Base-by-base conservation (phyloP, 169 alveolate species). In the Eimeria zaria region DNA sequence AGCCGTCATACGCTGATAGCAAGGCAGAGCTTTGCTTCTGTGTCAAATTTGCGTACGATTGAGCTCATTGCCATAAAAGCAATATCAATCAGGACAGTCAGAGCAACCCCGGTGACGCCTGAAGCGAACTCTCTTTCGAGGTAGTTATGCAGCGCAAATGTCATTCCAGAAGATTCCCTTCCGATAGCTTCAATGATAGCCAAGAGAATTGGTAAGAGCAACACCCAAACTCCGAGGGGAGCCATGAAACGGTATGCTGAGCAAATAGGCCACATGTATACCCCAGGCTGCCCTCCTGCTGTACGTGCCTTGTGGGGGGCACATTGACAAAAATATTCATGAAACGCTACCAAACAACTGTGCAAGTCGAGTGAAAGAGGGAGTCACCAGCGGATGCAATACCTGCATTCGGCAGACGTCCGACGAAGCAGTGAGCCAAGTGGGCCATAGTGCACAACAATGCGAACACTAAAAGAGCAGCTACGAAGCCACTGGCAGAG, bases 161-260 rank as follows among this genome's bases (percentile, higher is more conserved):
- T 87, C 93, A 87, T 48, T 8, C 93, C 93, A 41, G 93, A 58
- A 44, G 39, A 87, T 62, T 87, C 93, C 12, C 93, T 71, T 46
- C 93, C 93, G 53, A 60, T 1, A 18, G 41, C 93, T 51, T 87
- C 93, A 41, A 87, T 87, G 22, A 87, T 36, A 2, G 93, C 93
- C 93, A 87, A 44, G 51, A 87, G 7, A 4, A 64, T 20, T 14
- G 93, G 93, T 24, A 87, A 62, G 55, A 87, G 44, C 81, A 48
- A 22, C 44, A 87, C 81, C 83, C 83, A 87, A 87, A 87, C 67
- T 62, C 93, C 93, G 12, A 87, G 81, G 51, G 93, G 93, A 27
- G 93, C 93, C 93, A 87, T 87, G 64, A 87, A 87, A 5, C 93
- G 93, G 60, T 87, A 87, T 30, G 93, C 93, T 87, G 93, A 58